These are phyloP conservation scores for Leccinum subgranulosum DNA, from an alignment of 768 basidiomycete species.

Conservation along the genomic window DNA sequence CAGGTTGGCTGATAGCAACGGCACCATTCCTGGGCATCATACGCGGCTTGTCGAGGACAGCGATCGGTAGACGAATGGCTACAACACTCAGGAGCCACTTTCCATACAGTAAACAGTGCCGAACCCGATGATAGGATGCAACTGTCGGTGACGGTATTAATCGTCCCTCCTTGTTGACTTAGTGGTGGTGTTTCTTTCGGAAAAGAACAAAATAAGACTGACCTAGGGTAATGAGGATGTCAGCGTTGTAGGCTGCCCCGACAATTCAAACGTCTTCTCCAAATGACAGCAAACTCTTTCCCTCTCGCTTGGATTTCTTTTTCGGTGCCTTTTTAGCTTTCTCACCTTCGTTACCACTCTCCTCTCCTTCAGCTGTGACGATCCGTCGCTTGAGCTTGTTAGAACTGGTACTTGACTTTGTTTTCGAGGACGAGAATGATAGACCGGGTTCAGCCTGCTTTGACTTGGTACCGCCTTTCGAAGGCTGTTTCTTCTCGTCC, in stretches of 20 bases:
- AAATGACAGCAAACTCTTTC: slow-evolving; percentile 39
- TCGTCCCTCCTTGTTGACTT: neutral
- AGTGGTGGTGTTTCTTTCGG: neutral
- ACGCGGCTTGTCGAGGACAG: neutral
- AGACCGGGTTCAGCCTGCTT: slow-evolving; percentile 25
- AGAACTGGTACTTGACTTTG: slow-evolving; percentile 20
- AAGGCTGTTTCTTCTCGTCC: slow-evolving; percentile 29
- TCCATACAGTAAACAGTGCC: neutral
- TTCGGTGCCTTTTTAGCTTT: slow-evolving; percentile 33
- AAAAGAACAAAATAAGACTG: neutral
- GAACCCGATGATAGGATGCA: neutral
- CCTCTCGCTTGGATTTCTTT: slow-evolving; percentile 53
- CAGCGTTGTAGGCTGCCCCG: neutral
- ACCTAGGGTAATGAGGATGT: slow-evolving; percentile 1
- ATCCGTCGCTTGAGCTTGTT: slow-evolving; percentile 36
- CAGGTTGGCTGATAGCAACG: slow-evolving; percentile 4
- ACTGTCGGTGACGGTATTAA: neutral
- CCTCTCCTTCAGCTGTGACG: slow-evolving; percentile 29
- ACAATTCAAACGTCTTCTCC: slow-evolving; percentile 31
- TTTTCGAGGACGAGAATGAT: slow-evolving; percentile 40
- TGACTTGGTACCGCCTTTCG: slow-evolving; percentile 20
- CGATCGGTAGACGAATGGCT: neutral
- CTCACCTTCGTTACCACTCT: slow-evolving; percentile 22
- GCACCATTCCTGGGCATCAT: slow-evolving; percentile 7
- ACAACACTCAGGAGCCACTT: neutral